Base-by-base conservation (phyloP, 1,284 basidiomycete genomes). In the Fistulinella cinereoalba region DNA sequence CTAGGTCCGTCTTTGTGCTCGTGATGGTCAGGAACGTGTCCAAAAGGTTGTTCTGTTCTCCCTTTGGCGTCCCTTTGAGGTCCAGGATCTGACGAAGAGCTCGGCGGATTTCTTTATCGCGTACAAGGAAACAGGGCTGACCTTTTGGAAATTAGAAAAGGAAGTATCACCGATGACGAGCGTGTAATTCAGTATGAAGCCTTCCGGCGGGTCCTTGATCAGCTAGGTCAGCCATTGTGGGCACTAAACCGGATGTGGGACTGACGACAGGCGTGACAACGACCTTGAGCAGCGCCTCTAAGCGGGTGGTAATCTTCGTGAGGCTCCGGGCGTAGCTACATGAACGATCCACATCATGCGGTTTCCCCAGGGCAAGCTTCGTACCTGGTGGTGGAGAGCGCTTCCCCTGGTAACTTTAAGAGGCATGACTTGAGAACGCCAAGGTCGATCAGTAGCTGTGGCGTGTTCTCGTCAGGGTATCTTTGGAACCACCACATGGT, bases 111-210 rank as follows among this genome's bases (percentile, higher is more conserved):
- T n/a, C n/a, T n/a, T n/a, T n/a, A n/a, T n/a, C n/a, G n/a, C 27
- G 33, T 21, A 28, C 8, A 6, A 3, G 15, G 19, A 3, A 15
- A 36, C 19, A 4, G 13, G 24, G 18, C 71, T 5, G 31, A 90
- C 92, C 80, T 99, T 99, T 75, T 99, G 97, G 72, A 97, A 97
- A 68, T 97, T 97, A 22, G 86, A 88, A 67, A 94, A 94, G 1
- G 91, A 93, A 13, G 87, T 84, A 68, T 97, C 94, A 19, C 91
- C 92, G 51, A 97, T 89, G 44, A 96, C 76, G 21, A 97, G 76
- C 11, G 91, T 92, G 61, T 97, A 97, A 61, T 96, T 96, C 47
- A 94, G 76, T 47, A 97, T 92, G 62, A 97, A 97, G 4, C 88
- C 92, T 66, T 94, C 89, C 0, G 88, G 72, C n/a, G 93, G 91